Conservation (phyloP, 805 yeast genomes). For the Diddensiella transvaalensis region DNA sequence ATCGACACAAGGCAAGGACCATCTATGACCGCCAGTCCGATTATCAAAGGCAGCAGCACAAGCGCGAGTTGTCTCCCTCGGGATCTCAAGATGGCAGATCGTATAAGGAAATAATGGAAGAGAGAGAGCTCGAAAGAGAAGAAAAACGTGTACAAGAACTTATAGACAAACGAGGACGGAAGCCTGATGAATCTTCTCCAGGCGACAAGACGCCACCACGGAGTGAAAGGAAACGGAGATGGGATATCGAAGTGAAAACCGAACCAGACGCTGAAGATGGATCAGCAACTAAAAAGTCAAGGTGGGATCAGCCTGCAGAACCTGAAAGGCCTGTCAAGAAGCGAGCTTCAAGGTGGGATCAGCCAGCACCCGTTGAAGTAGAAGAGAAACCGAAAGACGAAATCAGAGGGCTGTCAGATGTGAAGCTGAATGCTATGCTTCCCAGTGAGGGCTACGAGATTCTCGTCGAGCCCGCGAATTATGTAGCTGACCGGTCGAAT, state of each 20-base stretch:
- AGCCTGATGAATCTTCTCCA: conserved; percentile 24
- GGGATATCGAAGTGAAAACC: conserved; percentile 26
- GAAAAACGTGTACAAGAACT: conserved; percentile 30
- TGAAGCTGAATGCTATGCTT: conserved; percentile 44
- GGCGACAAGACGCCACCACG: conserved; percentile 22
- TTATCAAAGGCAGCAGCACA: conserved; percentile 45
- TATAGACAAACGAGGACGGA: conserved; percentile 29
- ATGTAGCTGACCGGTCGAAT: conserved; percentile 41
- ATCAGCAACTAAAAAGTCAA: conserved; percentile 20
- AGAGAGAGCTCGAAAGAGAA: conserved; percentile 41
- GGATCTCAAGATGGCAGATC: conserved; percentile 24
- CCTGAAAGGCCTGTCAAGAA: conserved; percentile 19
- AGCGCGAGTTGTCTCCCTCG: conserved; percentile 29
- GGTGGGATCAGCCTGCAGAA: conserved; percentile 33
- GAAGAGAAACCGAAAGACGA: conserved; percentile 19
- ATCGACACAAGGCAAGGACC: conserved; percentile 22
- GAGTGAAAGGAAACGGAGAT: conserved; percentile 28
- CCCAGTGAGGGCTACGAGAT: conserved; percentile 49
- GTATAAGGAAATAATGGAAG: conserved; percentile 43
- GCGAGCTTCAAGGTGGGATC: conserved; percentile 34
- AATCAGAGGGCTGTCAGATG: conserved; percentile 28
- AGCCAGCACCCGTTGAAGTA: conserved; percentile 23
- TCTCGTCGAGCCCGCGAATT: conserved; percentile 44
- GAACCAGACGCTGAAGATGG: conserved; percentile 14
- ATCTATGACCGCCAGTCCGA: conserved; percentile 41